Evolutionary conservation across 306 rosid genomes (phyloP), one percentile per base, ranked within the genome.

Genomic region (Cotoneaster glaucophyllus): DNA sequence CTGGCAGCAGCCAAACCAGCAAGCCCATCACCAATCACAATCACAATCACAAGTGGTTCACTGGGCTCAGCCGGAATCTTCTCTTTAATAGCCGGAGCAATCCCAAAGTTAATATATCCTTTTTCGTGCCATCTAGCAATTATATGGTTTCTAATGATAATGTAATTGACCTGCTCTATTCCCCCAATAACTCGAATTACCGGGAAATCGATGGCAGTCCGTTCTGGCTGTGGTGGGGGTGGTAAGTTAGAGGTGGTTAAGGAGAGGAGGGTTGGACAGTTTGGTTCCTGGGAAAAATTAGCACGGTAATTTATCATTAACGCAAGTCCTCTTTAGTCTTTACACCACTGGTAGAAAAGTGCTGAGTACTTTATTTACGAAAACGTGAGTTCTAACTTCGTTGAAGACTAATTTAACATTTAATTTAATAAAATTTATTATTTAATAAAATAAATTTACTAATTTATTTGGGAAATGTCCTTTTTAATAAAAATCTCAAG

Each of bases 121-220:
- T 87, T 92, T 69, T 95, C 97, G 13, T 96, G 97, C 98, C 98
- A 95, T 65, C 85, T 95, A 1, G 97, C 96, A 7, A 95, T 92
- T n/a, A 95, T 86, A 77, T 95, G 98, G 74, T 92, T 95, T 67
- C 97, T 75, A 69, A 95, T 86, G n/a, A 95, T 86, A 81, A 91
- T 92, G 74, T 92, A 95, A 75, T 95, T 95, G 32, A 92, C 97
- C 87, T 95, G 98, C 63, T 95, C 98, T 28, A 92, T 92, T 92
- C 98, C 97, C 24, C 97, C 97, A 4, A 95, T 82, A 11, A 88
- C 82, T 0, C 89, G 87, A 43, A 94, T 82, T 62, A 95, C 92
- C 43, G 91, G 88, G 1, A 90, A 88, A 72, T 92, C 97, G 19
- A 92, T 88, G 17, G 50, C 74, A 50, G 34, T 71, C 58, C 19